phyloP scores from a whole-genome alignment of 2,329 filamentous ascomycete genomes.

The Xylaria hypoxylon region DNA sequence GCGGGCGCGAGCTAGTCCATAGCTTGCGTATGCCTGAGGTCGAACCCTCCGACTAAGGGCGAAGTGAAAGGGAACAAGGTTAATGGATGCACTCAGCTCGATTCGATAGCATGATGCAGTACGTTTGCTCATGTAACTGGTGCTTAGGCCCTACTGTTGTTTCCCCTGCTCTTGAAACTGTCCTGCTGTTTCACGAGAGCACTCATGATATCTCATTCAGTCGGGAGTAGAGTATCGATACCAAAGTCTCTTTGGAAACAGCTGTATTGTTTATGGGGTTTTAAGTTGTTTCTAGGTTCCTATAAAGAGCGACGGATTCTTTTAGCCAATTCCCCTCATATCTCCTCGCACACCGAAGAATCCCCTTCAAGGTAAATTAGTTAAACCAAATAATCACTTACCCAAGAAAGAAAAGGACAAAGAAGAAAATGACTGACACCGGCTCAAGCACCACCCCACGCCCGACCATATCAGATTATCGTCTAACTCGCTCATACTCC shows the following conservation, averaged over 20 bases:
- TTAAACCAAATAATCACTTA: not conserved
- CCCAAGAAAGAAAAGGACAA: not conserved
- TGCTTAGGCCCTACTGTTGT: not conserved
- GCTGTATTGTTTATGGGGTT: not conserved
- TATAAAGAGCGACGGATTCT: constrained; percentile 12
- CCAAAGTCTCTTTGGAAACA: not conserved
- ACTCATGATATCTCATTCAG: not conserved
- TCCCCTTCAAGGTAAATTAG: not conserved
- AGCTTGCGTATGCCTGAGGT: not conserved
- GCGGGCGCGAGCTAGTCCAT: not conserved
- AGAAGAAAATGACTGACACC: constrained; percentile 7
- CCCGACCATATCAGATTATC: constrained; percentile 7
- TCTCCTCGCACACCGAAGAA: not conserved
- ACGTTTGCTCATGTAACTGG: not conserved
- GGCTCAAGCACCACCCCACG: not conserved
- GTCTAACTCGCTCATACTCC: constrained; percentile 7
- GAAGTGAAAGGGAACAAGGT: not conserved
- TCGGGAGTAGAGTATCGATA: not conserved
- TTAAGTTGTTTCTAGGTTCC: not conserved
- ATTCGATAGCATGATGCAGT: not conserved
- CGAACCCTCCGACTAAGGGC: not conserved
- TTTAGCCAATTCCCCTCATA: not conserved
- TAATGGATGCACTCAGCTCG: not conserved
- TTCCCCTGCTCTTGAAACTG: not conserved
- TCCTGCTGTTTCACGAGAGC: not conserved